phyloP scores from a whole-genome alignment of 2,329 filamentous ascomycete genomes.

The Colletotrichum orbiculare region DNA sequence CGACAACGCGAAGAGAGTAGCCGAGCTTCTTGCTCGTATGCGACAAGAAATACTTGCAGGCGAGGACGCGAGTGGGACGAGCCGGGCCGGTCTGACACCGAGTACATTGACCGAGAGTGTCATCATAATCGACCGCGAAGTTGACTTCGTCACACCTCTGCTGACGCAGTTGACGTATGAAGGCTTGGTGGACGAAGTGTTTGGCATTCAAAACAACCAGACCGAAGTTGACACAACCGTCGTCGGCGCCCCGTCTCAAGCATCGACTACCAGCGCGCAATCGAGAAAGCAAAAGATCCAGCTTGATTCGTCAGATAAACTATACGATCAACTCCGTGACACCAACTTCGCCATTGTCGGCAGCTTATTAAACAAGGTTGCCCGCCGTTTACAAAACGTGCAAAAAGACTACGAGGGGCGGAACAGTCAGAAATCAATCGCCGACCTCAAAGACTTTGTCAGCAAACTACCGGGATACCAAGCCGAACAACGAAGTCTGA shows the following conservation, averaged over 20 bases:
- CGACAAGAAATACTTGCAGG: slow-evolving; percentile 87
- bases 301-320: slow-evolving; percentile 87
- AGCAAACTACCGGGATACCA: slow-evolving; percentile 91
- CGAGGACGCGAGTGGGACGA: slow-evolving; percentile 74
- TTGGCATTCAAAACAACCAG: slow-evolving; percentile 91
- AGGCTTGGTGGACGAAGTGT: slow-evolving; percentile 92
- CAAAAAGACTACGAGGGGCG: slow-evolving; percentile 89
- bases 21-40: slow-evolving; percentile 90
- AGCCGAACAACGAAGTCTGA: slow-evolving; percentile 91
- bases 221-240: slow-evolving; percentile 92
- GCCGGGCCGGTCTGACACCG: slow-evolving; percentile 75
- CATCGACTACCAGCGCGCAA: slow-evolving; percentile 64
- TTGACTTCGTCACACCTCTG: slow-evolving; percentile 91
- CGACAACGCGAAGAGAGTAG: slow-evolving; percentile 89
- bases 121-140: slow-evolving; percentile 94
- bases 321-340: slow-evolving; percentile 89
- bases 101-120: slow-evolving; percentile 90
- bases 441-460: slow-evolving; percentile 93
- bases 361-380: slow-evolving; percentile 87
- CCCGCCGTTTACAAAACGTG: slow-evolving; percentile 83
- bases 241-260: slow-evolving; percentile 77
- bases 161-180: slow-evolving; percentile 98
- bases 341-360: slow-evolving; percentile 97
- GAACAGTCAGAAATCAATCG: slow-evolving; percentile 86
- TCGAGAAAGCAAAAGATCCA: slow-evolving; percentile 86